Percentiles rank a stretch among this genome's conserved stretches.
Evolutionary conservation across 2,329 filamentous ascomycete species (phyloP).

Genomic region (Monilinia aucupariae): DNA sequence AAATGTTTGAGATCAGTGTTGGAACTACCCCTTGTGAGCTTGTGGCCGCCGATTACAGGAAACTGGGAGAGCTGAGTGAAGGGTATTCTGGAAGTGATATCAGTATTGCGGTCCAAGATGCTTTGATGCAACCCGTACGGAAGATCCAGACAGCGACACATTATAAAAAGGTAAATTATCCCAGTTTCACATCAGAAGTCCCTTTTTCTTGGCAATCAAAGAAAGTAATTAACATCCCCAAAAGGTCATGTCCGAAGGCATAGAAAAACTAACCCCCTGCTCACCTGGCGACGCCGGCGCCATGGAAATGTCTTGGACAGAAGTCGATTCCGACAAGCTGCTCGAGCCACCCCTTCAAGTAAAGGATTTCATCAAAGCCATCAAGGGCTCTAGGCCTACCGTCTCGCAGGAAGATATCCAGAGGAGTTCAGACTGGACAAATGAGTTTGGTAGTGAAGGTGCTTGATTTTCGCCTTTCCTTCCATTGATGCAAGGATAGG

Average conservation of each 20-base stretch:
- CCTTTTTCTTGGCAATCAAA: not conserved
- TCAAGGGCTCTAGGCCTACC: slow-evolving; percentile 82
- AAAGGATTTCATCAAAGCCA: slow-evolving; percentile 90
- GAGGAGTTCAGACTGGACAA: slow-evolving; percentile 86
- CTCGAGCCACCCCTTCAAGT: slow-evolving; percentile 80
- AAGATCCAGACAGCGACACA: slow-evolving; percentile 97
- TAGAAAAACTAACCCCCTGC: slow-evolving; percentile 75
- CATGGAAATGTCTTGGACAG: slow-evolving; percentile 89
- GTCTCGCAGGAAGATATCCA: slow-evolving; percentile 82
- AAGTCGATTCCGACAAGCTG: slow-evolving; percentile 76
- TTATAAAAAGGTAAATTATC: slow-evolving; percentile 74
- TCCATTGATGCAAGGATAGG: not conserved
- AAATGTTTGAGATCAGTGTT: slow-evolving; percentile 78
- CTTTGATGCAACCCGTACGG: slow-evolving; percentile 92
- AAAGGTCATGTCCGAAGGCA: slow-evolving; percentile 65
- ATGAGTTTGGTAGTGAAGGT: slow-evolving; percentile 92
- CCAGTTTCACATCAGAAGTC: not conserved
- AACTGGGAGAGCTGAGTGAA: slow-evolving; percentile 75
- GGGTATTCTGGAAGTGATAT: slow-evolving; percentile 98
- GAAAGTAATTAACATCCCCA: slow-evolving; percentile 13
- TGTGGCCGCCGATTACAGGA: slow-evolving; percentile 69
- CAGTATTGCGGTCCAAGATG: slow-evolving; percentile 88
- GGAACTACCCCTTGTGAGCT: slow-evolving; percentile 87
- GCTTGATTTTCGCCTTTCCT: slow-evolving; percentile 22
- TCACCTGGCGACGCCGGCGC: slow-evolving; percentile 84